Conservation (phyloP, 225 moss, liverwort and hornwort genomes). For the Anthoceros angustus region DNA sequence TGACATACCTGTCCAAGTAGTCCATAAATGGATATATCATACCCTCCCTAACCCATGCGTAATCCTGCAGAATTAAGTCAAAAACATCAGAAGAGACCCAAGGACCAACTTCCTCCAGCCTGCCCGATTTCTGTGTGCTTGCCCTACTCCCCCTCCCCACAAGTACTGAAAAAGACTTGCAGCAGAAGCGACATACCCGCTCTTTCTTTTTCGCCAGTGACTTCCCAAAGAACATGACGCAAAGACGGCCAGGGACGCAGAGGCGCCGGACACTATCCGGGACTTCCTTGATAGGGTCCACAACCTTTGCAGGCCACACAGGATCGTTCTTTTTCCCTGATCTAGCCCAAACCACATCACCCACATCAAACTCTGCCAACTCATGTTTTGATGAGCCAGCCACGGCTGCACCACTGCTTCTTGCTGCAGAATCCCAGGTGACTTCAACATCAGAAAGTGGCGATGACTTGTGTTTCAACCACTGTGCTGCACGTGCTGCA, state of each 20-base stretch:
- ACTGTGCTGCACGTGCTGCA: constrained; percentile 27
- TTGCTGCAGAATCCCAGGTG: constrained; percentile 25
- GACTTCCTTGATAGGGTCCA: constrained; percentile 87
- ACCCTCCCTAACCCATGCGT: constrained; percentile 99
- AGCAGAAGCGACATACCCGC: constrained; percentile 42
- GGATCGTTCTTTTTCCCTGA: constrained; percentile 98
- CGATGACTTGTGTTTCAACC: constrained; percentile 1
- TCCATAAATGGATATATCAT: constrained; percentile 92
- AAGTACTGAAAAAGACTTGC: background rate
- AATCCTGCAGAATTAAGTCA: constrained; percentile 45
- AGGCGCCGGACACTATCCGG: constrained; percentile 73
- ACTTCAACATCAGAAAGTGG: constrained; percentile 44
- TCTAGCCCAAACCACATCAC: constrained; percentile 99
- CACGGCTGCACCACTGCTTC: constrained; percentile 22
- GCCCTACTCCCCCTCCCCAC: background rate
- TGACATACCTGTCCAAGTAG: constrained; percentile 59
- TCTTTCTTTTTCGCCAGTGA: constrained; percentile 81
- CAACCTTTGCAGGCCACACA: constrained; percentile 97
- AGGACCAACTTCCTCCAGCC: background rate
- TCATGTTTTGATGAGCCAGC: constrained; percentile 27
- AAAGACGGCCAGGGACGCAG: constrained; percentile 67
- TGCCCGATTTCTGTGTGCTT: background rate
- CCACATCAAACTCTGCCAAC: constrained; percentile 73
- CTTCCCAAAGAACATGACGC: constrained; percentile 97
- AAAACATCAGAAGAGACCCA: background rate